Conservation (phyloP, 441 rosid genomes). For the Croton laevigatus region DNA sequence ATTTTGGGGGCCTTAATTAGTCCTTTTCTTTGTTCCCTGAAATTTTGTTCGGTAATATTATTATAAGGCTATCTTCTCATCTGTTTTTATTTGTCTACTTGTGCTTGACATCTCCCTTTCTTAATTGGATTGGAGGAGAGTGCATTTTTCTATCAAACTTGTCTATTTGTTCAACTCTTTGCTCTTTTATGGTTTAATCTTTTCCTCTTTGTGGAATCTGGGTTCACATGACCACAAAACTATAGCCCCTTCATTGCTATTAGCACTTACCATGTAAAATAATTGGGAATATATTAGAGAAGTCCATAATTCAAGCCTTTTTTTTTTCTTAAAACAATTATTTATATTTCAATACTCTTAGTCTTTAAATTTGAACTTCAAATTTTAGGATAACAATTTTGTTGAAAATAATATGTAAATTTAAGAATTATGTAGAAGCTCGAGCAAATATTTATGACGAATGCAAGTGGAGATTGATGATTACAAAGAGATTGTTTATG, state of each 20-base stretch:
- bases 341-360: no score
- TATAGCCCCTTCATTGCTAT: background rate
- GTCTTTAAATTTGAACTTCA: no score
- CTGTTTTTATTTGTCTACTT: slow-evolving; percentile 29
- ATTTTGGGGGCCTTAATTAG: background rate
- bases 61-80: slow-evolving; percentile 4
- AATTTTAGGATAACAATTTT: no score
- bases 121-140: slow-evolving; percentile 14
- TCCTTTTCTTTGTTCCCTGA: slow-evolving; percentile 14
- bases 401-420: no score
- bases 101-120: slow-evolving; percentile 38
- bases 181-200: slow-evolving; percentile 13
- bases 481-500: no score
- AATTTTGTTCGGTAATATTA: slow-evolving; percentile 21
- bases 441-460: no score
- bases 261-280: background rate
- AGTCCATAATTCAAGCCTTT: background rate
- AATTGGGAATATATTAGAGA: background rate
- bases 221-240: slow-evolving; percentile 30
- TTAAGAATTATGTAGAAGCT: no score
- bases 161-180: slow-evolving; percentile 12
- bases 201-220: slow-evolving; percentile 29
- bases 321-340: no score
- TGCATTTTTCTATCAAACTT: slow-evolving; percentile 20
- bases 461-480: no score